Conservation (phyloP, 768 basidiomycete species). For the Russula sp. region DNA sequence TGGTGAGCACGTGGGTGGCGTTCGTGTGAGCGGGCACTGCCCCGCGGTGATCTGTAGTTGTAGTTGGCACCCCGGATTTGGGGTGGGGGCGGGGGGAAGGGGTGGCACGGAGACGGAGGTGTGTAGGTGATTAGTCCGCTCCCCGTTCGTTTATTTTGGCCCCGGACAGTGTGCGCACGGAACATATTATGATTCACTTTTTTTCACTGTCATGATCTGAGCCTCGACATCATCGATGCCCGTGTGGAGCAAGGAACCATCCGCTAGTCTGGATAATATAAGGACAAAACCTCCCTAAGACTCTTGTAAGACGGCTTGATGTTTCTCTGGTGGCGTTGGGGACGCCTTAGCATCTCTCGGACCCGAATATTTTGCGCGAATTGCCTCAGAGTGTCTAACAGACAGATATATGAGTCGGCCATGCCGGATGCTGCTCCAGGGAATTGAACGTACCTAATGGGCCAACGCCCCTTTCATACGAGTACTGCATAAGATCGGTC, state of each 20-base stretch:
- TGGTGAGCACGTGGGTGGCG: neutral
- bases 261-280: neutral
- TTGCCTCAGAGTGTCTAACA: constrained; percentile 38
- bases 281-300: neutral
- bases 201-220: neutral
- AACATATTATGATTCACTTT: neutral
- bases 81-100: too few species aligned
- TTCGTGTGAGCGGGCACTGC: too few species aligned
- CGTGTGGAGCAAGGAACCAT: neutral
- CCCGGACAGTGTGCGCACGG: neutral
- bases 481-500: constrained; percentile 68
- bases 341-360: constrained; percentile 20
- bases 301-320: neutral
- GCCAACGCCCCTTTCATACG: constrained; percentile 49
- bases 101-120: too few species aligned
- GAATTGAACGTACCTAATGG: constrained; percentile 53
- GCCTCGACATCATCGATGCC: neutral
- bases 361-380: constrained; percentile 38
- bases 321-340: neutral
- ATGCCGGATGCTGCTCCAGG: constrained; percentile 10
- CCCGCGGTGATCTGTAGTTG: neutral
- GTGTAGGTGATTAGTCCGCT: neutral
- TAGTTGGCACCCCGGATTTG: neutral
- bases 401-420: neutral
- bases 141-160: neutral